Evolutionary conservation across 2,329 filamentous ascomycete genomes (phyloP), one percentile per base, ranked within the genome.

Genomic region (Pestalotiopsis fici): DNA sequence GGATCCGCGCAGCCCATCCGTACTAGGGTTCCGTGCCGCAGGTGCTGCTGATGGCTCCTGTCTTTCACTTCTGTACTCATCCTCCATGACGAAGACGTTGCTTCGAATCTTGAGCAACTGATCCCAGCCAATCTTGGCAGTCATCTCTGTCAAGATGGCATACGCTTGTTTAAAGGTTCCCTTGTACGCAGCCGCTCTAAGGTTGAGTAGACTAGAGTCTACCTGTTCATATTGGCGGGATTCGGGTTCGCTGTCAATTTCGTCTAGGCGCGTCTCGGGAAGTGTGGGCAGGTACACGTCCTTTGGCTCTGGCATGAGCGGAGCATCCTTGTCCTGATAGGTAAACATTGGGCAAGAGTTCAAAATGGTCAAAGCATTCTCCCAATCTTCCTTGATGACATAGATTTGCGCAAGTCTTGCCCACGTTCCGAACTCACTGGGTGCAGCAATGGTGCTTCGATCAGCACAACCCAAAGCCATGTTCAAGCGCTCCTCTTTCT

Each of bases 331-430:
- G 81, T 99, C 96, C 80, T 98, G 96, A 79, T 99, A 98, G 6
- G 96, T 99, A 80, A 99, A 99, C 96, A 99, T 99, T 9, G 96
- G 96, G 79, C 96, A 99, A 21, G 96, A 99, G 82, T 99, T 99
- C 64, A 99, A 86, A 3, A 96, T 98, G 4, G 97, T 90, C 27
- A 99, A 87, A 0, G 96, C 96, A 72, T 98, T 90, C 76, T 98
- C 96, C 94, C 96, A 99, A 77, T 97, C 93, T 78, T 99, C 96
- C 81, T 97, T 89, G 62, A 91, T 89, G 66, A 98, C 93, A 74
- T 99, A 99, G 37, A 98, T 92, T 77, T 98, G 94, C 2, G 95
- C 95, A 70, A 99, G 82, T 67, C 95, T 88, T 67, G 96, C 95
- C 96, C 96, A 99, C 0, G 96, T 98, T 65, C 93, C 93, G 76